phyloP scores from a whole-genome alignment of 1,139 yeast species.

The Hansenula sp. region DNA sequence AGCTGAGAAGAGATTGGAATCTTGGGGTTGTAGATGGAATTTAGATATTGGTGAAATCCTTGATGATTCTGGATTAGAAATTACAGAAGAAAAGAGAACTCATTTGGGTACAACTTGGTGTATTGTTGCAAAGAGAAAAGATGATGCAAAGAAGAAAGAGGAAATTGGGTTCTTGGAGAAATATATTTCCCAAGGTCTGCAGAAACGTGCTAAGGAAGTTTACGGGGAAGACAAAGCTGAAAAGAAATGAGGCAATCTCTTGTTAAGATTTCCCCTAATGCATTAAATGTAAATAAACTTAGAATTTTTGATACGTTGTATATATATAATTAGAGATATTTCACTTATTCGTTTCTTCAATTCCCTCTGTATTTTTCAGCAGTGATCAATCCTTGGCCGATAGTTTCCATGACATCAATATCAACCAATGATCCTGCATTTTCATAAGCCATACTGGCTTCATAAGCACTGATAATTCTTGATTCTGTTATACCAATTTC shows the following conservation, averaged over 20 bases:
- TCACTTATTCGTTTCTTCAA: not conserved
- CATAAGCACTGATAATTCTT: constrained; percentile 78
- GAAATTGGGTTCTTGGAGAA: constrained; percentile 46
- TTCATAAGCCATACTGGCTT: constrained; percentile 78
- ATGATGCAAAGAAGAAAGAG: constrained; percentile 48
- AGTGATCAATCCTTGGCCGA: constrained; percentile 73
- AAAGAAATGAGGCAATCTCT: constrained; percentile 5
- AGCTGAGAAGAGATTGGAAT: constrained; percentile 77
- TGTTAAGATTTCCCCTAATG: not conserved
- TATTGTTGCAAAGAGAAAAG: constrained; percentile 68
- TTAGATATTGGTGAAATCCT: constrained; percentile 85
- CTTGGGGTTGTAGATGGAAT: constrained; percentile 99
- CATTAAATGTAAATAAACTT: not conserved
- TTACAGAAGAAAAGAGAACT: constrained; percentile 72
- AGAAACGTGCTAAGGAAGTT: constrained; percentile 18
- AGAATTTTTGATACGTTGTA: too few relatives aligned
- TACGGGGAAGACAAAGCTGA: constrained; percentile 10
- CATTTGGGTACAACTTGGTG: constrained; percentile 97
- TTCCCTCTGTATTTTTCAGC: constrained; percentile 70
- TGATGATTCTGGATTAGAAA: constrained; percentile 78
- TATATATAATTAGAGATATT: not conserved
- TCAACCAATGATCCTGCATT: constrained; percentile 73
- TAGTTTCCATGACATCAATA: constrained; percentile 66
- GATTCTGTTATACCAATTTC: constrained; percentile 86
- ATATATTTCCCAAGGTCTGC: constrained; percentile 31